These are phyloP conservation scores for Dendrobium catenatum DNA, from an alignment of 106 monocot species.

Conservation along the genomic window DNA sequence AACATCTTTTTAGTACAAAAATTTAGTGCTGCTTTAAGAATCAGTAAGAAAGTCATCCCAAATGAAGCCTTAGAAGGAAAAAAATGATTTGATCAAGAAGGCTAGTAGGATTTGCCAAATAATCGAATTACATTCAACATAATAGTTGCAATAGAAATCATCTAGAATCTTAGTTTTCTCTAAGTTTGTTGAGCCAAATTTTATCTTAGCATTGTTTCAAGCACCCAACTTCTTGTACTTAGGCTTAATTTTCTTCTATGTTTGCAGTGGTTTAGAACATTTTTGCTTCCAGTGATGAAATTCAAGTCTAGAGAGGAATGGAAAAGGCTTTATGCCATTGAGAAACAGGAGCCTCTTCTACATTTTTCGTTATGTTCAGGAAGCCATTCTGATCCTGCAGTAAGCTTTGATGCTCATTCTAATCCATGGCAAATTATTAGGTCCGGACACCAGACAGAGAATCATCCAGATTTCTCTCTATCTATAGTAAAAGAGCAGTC, in stretches of 20 bases:
- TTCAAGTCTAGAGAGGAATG: constrained; percentile 60
- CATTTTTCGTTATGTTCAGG: constrained; percentile 91
- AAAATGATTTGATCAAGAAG: neutral
- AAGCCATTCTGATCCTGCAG: constrained; percentile 94
- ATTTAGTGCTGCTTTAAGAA: too few species aligned
- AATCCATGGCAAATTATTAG: neutral
- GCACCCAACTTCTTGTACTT: neutral
- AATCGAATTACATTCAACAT: too few species aligned
- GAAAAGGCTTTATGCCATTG: constrained; percentile 50
- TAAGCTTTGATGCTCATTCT: constrained; percentile 16
- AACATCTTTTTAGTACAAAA: too few species aligned
- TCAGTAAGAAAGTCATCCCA: too few species aligned
- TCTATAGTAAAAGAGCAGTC: too few species aligned
- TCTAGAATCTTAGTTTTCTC: neutral
- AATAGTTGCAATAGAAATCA: too few species aligned
- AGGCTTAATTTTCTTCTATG: neutral
- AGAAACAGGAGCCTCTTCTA: constrained; percentile 65
- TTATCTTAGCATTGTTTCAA: neutral
- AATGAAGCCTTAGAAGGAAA: too few species aligned
- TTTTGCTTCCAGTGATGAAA: constrained; percentile 37
- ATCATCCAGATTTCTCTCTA: too few species aligned
- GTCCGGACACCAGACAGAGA: too few species aligned
- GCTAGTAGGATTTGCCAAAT: neutral
- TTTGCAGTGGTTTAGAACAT: constrained; percentile 7
- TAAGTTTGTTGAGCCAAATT: neutral